phyloP scores from a whole-genome alignment of 1,139 yeast species.

The Taphrina flavorubra region DNA sequence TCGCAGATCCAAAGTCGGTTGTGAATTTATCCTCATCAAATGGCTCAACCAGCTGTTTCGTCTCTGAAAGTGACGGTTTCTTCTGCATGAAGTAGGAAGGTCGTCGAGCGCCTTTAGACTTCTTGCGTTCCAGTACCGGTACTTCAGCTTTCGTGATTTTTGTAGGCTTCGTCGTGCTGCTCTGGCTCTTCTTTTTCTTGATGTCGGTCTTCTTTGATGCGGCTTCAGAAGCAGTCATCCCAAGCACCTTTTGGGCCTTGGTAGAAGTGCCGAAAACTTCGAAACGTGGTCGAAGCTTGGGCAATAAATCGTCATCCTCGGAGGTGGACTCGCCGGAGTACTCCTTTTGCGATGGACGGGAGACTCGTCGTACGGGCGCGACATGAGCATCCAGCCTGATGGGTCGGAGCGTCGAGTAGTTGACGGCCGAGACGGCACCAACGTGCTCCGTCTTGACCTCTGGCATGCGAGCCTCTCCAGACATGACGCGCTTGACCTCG shows the following conservation, averaged over 20 bases:
- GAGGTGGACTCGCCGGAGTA: slow-evolving; percentile 9
- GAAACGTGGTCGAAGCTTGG: slow-evolving; percentile 11
- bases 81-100: not conserved
- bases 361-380: not conserved
- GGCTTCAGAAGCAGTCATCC: slow-evolving; percentile 7
- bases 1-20: slow-evolving; percentile 1
- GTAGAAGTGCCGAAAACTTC: slow-evolving; percentile 12
- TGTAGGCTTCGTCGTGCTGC: not conserved
- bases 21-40: not conserved
- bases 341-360: not conserved
- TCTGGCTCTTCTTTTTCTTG: slow-evolving; percentile 6
- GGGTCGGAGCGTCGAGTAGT: too few relatives aligned
- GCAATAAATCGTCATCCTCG: slow-evolving; percentile 17
- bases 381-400: not conserved
- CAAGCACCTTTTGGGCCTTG: slow-evolving; percentile 36
- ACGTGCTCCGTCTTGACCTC: slow-evolving; percentile 2
- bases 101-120: not conserved
- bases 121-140: not conserved
- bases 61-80: not conserved
- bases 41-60: slow-evolving; percentile 12
- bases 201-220: slow-evolving; percentile 1
- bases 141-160: not conserved
- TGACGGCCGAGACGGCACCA: not conserved
- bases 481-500: slow-evolving; percentile 3
- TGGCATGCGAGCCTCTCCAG: not conserved